A percentile compares a stretch with the other conserved stretches of the same genome.
Conservation (phyloP, 805 yeast genomes). For the Wickerhamomyces queroliae region DNA sequence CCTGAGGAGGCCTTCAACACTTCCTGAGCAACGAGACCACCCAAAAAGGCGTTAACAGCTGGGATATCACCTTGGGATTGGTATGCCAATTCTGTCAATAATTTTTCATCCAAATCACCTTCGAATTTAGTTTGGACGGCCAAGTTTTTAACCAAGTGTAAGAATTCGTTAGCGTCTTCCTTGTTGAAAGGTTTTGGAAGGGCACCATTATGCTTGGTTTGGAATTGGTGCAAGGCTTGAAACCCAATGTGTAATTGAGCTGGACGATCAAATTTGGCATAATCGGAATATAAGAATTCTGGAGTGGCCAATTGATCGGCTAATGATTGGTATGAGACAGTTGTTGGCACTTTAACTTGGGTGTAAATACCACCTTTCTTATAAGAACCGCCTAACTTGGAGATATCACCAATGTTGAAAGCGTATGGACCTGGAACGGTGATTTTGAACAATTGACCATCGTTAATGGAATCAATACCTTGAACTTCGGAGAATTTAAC, state of each 20-base stretch:
- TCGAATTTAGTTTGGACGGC: constrained; percentile 51
- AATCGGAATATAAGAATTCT: constrained; percentile 77
- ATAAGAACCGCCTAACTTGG: constrained; percentile 61
- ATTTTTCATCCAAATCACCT: constrained; percentile 57
- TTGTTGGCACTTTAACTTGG: constrained; percentile 82
- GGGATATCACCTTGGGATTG: constrained; percentile 93
- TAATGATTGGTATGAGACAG: constrained; percentile 57
- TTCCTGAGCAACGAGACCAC: constrained; percentile 96
- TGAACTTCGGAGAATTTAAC: constrained; percentile 83
- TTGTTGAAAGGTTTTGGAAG: constrained; percentile 75
- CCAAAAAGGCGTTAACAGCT: constrained; percentile 81
- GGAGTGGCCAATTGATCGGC: constrained; percentile 66
- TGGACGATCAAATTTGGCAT: constrained; percentile 91
- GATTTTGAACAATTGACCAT: constrained; percentile 67
- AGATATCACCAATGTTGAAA: constrained; percentile 57
- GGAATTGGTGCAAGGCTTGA: constrained; percentile 80
- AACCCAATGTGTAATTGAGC: constrained; percentile 87
- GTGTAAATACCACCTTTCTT: constrained; percentile 84
- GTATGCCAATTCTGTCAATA: constrained; percentile 67
- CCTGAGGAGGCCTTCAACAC: constrained; percentile 93
- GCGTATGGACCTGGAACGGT: constrained; percentile 95
- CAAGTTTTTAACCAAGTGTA: constrained; percentile 54
- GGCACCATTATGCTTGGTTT: constrained; percentile 49
- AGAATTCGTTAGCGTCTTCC: constrained; percentile 65
- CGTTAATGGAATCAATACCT: constrained; percentile 72